Evolutionary conservation across 768 basidiomycete genomes (phyloP).

Genomic region (Amanita phalloides): DNA sequence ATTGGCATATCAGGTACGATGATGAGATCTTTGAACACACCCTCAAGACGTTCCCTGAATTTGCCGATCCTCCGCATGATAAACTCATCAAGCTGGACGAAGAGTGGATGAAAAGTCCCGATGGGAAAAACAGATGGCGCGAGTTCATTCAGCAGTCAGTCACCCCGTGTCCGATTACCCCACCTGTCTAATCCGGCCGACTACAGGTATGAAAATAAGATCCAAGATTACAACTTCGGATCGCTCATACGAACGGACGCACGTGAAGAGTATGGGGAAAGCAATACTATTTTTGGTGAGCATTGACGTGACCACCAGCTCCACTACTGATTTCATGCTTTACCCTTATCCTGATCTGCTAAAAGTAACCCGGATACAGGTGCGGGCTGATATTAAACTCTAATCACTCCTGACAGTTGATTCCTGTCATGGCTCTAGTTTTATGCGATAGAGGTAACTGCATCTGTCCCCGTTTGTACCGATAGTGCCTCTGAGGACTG

Average conservation of each 20-base stretch:
- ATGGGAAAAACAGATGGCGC: constrained; percentile 87
- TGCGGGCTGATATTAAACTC: constrained; percentile 4
- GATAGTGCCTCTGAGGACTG: not conserved
- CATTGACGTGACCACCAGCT: constrained; percentile 3
- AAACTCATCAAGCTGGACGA: constrained; percentile 62
- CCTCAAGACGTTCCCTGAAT: constrained; percentile 74
- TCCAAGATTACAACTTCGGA: constrained; percentile 95
- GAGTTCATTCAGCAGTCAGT: constrained; percentile 66
- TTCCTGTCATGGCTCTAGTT: constrained; percentile 38
- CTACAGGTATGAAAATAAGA: constrained; percentile 73
- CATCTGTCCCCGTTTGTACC: not conserved
- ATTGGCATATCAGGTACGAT: constrained; percentile 48
- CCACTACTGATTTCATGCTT: not conserved
- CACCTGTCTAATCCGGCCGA: not conserved
- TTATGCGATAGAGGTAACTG: constrained; percentile 75
- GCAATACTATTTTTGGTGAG: constrained; percentile 90
- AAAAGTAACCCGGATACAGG: constrained; percentile 7
- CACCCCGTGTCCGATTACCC: not conserved
- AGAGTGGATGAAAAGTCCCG: constrained; percentile 81
- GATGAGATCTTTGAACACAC: constrained; percentile 85
- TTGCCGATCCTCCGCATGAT: constrained; percentile 34
- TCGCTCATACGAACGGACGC: constrained; percentile 82
- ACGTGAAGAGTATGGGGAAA: constrained; percentile 74
- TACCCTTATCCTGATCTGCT: not conserved
- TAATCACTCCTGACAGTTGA: constrained; percentile 7